Evolutionary conservation across 2,329 filamentous ascomycete genomes (phyloP).

Genomic region (Penicillium crustosum): DNA sequence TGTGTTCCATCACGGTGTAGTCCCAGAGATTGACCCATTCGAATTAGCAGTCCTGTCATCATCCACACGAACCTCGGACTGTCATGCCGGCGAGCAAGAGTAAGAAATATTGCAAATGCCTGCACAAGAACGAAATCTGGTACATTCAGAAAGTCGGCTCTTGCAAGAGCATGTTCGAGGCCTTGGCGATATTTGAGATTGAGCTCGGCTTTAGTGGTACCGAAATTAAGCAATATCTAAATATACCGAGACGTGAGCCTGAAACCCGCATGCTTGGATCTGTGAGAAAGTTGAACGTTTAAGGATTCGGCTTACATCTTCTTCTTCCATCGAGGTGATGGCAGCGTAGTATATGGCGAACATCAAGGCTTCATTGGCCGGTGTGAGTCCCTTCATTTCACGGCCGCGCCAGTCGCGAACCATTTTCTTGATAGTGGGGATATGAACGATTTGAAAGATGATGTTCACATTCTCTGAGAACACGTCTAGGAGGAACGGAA

Average conservation of each 20-base stretch:
- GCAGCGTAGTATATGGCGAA: slow-evolving; percentile 60
- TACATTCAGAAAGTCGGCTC: slow-evolving; percentile 22
- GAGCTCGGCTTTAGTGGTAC: slow-evolving; percentile 19
- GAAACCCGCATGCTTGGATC: background rate
- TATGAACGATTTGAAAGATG: slow-evolving; percentile 32
- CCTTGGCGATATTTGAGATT: slow-evolving; percentile 21
- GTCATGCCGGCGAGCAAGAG: slow-evolving; percentile 22
- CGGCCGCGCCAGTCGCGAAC: slow-evolving; percentile 36
- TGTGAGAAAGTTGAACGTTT: background rate
- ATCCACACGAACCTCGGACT: slow-evolving; percentile 27
- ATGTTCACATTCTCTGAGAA: slow-evolving; percentile 56
- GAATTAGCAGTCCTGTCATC: slow-evolving; percentile 24
- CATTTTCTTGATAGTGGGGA: slow-evolving; percentile 32
- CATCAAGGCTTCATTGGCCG: slow-evolving; percentile 54
- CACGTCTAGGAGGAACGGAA: slow-evolving; percentile 54
- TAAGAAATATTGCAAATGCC: slow-evolving; percentile 20
- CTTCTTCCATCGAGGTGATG: slow-evolving; percentile 57
- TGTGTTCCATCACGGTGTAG: slow-evolving; percentile 24
- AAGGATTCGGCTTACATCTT: slow-evolving; percentile 49
- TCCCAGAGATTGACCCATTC: slow-evolving; percentile 23
- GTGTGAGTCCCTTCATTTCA: slow-evolving; percentile 36
- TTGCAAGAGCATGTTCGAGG: slow-evolving; percentile 23
- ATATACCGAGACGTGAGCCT: background rate
- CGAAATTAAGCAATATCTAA: slow-evolving; percentile 20
- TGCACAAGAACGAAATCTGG: slow-evolving; percentile 21